Conservation (phyloP, 164 flowering plant genomes). For the Sedum album region DNA sequence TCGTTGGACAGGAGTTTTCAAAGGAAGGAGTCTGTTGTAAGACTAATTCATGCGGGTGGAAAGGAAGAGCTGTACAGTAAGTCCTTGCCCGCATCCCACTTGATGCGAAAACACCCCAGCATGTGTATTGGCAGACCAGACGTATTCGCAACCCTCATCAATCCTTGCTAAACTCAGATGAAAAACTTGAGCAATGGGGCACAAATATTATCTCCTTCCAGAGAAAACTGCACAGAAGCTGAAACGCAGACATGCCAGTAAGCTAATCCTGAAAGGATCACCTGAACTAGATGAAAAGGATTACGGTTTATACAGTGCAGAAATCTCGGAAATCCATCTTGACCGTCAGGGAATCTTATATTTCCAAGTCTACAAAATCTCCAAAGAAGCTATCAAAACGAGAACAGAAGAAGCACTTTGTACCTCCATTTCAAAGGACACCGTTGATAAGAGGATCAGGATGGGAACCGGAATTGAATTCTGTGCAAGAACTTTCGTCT, state of each 20-base stretch:
- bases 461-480: constrained; percentile 58
- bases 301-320: constrained; percentile 14
- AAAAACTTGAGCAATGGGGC: constrained; percentile 38
- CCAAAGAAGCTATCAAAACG: constrained; percentile 8
- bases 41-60: not conserved
- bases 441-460: constrained; percentile 17
- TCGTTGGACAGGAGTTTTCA: constrained; percentile 12
- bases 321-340: constrained; percentile 18
- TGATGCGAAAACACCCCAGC: constrained; percentile 47
- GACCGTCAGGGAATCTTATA: constrained; percentile 41
- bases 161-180: constrained; percentile 36
- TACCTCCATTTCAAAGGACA: constrained; percentile 40
- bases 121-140: constrained; percentile 39
- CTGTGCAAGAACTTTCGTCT: constrained; percentile 51
- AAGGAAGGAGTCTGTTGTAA: not conserved
- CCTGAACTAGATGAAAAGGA: constrained; percentile 8
- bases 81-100: not conserved
- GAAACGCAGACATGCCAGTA: constrained; percentile 24
- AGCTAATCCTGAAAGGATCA: constrained; percentile 7
- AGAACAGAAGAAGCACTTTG: constrained; percentile 31
- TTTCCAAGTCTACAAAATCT: constrained; percentile 20
- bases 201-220: constrained; percentile 42
- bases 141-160: constrained; percentile 40
- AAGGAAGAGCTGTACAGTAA: not conserved
- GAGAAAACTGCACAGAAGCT: constrained; percentile 34